Base-by-base conservation (phyloP, 805 yeast genomes). In the Candida ulmi region DNA sequence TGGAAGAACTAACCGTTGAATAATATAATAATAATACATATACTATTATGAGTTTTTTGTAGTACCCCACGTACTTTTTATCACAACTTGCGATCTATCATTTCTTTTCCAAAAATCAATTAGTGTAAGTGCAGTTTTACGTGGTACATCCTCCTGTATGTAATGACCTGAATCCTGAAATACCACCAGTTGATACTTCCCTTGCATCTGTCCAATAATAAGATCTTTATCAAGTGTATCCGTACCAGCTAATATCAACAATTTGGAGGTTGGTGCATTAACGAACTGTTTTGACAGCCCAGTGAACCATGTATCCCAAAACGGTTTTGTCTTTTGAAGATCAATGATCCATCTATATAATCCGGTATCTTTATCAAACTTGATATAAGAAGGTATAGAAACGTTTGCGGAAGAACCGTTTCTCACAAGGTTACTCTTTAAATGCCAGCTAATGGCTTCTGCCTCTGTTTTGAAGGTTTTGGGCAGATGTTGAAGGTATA, bases 151-250 rank as follows among this genome's bases (percentile, higher is more conserved):
- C 57, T 93, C 99, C 35, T 93, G 99, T n/a, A 95, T 66, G 51
- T 90, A 93, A 62, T 93, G 99, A 2, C 98, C 97, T 2, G 88
- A 69, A 39, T 80, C 83, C 45, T 72, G 77, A 57, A 88, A 82
- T 5, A 88, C 93, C 12, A 86, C 79, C 30, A 93, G 70, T 62
- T 95, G 99, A 60, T 83, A 93, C 57, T 80, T 82, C 2, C 99
- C 99, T 62, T 90, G 98, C 99, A 93, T 93, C 61, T 95, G 99
- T 1, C 97, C 99, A 37, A 93, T 80, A 60, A 90, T 88, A 35
- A 93, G 67, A 29, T 75, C 75, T 46, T 83, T 88, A 61, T 93
- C 99, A 24, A 95, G 68, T 17, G 84, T 78, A 48, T 93, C 97
- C 38, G 90, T 83, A 3, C 95, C 95, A 0, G 98, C 95, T 13